Evolutionary conservation across 2,329 filamentous ascomycete species (phyloP), one percentile per base, ranked within the genome.

Genomic region (Aspergillus phoenicis): DNA sequence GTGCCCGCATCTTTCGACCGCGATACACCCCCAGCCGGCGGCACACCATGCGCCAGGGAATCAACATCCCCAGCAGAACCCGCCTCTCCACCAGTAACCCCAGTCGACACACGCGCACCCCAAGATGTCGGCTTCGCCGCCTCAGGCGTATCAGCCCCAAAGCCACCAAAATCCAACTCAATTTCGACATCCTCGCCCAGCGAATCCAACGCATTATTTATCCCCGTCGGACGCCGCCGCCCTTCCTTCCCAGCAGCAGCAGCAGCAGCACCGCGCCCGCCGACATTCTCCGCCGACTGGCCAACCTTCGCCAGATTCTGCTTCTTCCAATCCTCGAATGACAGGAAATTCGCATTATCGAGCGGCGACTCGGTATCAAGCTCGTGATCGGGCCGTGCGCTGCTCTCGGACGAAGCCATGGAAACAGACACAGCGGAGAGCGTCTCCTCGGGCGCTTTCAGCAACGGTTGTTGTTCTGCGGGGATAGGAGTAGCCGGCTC

Each of bases 271-370:
- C 72, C 80, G 70, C 73, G 85, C 66, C 82, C 86, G 73, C 80
- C 90, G 72, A 84, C 83, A 76, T 84, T 88, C 77, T 84, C 91
- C 66, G 78, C 90, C 72, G 81, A 92, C 71, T 97, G 94, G 11
- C 92, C 94, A 3, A 87, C 89, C 72, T 92, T 91, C 55, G 89
- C 91, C 17, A 98, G 80, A 79, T 96, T 97, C 81, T 93, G 90
- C 71, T 90, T 91, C 79, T 97, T 98, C 95, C 95, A 99, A 70
- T 98, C 94, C 74, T 98, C 95, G 69, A 99, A 99, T 0, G 95
- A 97, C 69, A 98, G 87, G 75, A 98, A 98, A 6, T 93, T 89
- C 49, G 89, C 85, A 67, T 91, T 90, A 70, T 91, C 89, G 10
- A 90, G 81, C 0, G 85, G 83, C 2, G 87, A 88, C 52, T 90